A percentile compares a stretch with the other conserved stretches of the same genome.
Conservation (phyloP, 768 basidiomycete species). For the Amanita fuliginea region DNA sequence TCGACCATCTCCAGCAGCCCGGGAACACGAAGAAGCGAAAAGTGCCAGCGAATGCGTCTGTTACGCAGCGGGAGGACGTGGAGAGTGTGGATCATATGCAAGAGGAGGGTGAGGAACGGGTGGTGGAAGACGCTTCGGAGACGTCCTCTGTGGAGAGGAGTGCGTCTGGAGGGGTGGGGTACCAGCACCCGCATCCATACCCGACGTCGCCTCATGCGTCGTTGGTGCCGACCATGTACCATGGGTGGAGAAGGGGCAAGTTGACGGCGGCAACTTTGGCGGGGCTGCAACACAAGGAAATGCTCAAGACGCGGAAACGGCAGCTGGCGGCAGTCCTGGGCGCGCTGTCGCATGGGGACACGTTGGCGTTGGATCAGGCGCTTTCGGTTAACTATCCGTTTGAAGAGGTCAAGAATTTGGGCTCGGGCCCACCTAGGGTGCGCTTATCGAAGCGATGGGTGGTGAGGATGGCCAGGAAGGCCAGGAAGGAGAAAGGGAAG, state of each 20-base stretch:
- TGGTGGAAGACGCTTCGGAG: slow-evolving; percentile 12
- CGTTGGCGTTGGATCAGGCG: slow-evolving; percentile 70
- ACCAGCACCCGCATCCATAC: not conserved
- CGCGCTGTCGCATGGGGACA: slow-evolving; percentile 53
- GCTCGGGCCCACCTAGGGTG: slow-evolving; percentile 20
- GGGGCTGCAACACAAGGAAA: slow-evolving; percentile 66
- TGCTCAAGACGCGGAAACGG: slow-evolving; percentile 55
- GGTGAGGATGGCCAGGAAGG: slow-evolving; percentile 34
- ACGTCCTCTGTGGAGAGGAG: slow-evolving; percentile 3
- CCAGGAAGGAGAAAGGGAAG: slow-evolving; percentile 13
- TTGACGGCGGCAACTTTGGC: slow-evolving; percentile 52
- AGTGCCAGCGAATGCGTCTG: slow-evolving; percentile 59
- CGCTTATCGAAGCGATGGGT: slow-evolving; percentile 45
- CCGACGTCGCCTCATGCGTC: slow-evolving; percentile 2
- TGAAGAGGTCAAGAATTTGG: slow-evolving; percentile 7
- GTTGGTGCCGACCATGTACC: slow-evolving; percentile 10
- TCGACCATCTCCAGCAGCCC: slow-evolving; percentile 63
- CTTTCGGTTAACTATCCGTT: slow-evolving; percentile 40
- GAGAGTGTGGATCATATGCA: slow-evolving; percentile 19
- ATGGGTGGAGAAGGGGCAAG: slow-evolving; percentile 26
- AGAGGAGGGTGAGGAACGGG: slow-evolving; percentile 15
- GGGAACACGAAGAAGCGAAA: slow-evolving; percentile 86
- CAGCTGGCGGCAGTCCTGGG: slow-evolving; percentile 65
- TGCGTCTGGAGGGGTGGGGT: not conserved
- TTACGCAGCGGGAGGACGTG: slow-evolving; percentile 34